Evolutionary conservation across 331 rosid species (phyloP).

Genomic region (Arachis monticola): DNA sequence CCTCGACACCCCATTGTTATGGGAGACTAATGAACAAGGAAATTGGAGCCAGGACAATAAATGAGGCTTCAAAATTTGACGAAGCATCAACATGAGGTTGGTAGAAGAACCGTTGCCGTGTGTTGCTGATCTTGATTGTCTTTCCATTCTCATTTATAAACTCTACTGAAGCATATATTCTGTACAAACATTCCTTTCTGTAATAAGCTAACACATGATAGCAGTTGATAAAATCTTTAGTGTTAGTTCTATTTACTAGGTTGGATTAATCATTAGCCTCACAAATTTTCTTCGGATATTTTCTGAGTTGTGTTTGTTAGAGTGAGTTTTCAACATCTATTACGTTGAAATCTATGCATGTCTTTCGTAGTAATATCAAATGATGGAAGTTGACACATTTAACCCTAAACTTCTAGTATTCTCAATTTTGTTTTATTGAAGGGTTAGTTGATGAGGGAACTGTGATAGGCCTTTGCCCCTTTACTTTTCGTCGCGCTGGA

Average conservation of each 20-base stretch:
- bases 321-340: not conserved
- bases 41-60: slow-evolving; percentile 16
- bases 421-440: too few species aligned
- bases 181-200: slow-evolving; percentile 31
- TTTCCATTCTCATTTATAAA: slow-evolving; percentile 11
- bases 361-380: too few species aligned
- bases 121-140: slow-evolving; percentile 22
- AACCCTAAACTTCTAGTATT: too few species aligned
- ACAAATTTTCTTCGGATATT: not conserved
- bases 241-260: not conserved
- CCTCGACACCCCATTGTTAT: slow-evolving; percentile 45
- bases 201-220: slow-evolving; percentile 34
- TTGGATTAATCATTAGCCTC: not conserved
- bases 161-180: not conserved
- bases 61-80: not conserved
- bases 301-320: not conserved
- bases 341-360: not conserved
- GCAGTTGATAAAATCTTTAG: not conserved
- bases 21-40: slow-evolving; percentile 14
- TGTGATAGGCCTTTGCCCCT: too few species aligned
- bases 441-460: too few species aligned
- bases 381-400: too few species aligned
- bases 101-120: not conserved
- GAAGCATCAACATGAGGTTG: slow-evolving; percentile 2
- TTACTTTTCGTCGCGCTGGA: too few species aligned